Conservation (phyloP, 805 yeast genomes). For the Saccharomycopsis olivae region DNA sequence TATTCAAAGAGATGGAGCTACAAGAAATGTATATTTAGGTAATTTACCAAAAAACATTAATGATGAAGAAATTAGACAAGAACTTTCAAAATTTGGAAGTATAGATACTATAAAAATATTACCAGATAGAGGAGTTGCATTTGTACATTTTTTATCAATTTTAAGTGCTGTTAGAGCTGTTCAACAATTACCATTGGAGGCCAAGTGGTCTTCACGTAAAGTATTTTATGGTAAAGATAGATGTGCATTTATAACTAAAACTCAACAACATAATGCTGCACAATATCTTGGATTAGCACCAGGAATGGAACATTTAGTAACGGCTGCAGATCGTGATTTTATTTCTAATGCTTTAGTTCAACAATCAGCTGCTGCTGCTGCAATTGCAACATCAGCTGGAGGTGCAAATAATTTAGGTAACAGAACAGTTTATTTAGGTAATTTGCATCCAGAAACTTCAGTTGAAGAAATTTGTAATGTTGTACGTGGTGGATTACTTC, state of each 20-base stretch:
- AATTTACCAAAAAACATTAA: constrained; percentile 56
- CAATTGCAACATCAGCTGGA: constrained; percentile 89
- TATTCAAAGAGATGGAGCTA: constrained; percentile 78
- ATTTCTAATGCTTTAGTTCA: constrained; percentile 71
- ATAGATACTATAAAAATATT: constrained; percentile 79
- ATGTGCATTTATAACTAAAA: constrained; percentile 87
- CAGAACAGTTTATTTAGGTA: constrained; percentile 86
- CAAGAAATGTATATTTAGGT: constrained; percentile 89
- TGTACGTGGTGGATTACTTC: constrained; percentile 89
- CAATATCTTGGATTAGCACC: constrained; percentile 88
- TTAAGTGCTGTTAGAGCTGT: constrained; percentile 82
- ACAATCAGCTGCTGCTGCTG: constrained; percentile 97
- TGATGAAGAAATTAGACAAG: constrained; percentile 56
- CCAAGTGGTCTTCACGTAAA: constrained; percentile 64
- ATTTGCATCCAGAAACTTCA: constrained; percentile 77
- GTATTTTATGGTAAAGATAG: constrained; percentile 91
- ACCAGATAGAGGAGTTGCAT: constrained; percentile 75
- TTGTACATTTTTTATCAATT: constrained; percentile 82
- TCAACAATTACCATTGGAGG: constrained; percentile 53
- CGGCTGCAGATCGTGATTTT: constrained; percentile 50
- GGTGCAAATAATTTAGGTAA: constrained; percentile 89
- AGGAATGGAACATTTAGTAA: constrained; percentile 71
- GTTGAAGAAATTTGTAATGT: constrained; percentile 93
- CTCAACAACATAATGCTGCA: constrained; percentile 96
- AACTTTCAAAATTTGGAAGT: constrained; percentile 63